Percentiles rank a stretch among this genome's conserved stretches.
These are phyloP conservation scores for Eucalyptus marginata DNA, from an alignment of 345 rosid genomes.

Conservation along the genomic window DNA sequence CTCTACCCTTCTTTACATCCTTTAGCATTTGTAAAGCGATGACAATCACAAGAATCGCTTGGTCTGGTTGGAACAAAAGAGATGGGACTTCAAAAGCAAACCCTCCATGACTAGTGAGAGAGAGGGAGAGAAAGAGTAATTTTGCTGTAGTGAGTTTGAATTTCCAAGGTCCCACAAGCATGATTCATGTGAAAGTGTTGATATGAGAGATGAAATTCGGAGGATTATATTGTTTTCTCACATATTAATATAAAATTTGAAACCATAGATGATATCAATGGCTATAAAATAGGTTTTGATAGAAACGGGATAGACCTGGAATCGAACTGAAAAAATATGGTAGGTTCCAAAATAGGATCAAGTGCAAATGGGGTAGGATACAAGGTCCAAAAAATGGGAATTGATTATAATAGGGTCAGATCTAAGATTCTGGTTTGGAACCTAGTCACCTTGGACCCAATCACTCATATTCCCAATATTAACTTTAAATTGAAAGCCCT, in stretches of 20 bases:
- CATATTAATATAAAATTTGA: too few relatives aligned
- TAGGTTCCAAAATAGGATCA: too few relatives aligned
- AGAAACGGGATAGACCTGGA: too few relatives aligned
- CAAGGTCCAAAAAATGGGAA: too few relatives aligned
- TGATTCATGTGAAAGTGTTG: not conserved
- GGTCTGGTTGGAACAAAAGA: not conserved
- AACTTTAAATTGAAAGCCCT: too few relatives aligned
- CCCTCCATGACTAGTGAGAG: not conserved
- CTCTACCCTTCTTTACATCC: not conserved
- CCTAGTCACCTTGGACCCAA: too few relatives aligned
- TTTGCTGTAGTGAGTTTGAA: not conserved
- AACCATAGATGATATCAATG: too few relatives aligned
- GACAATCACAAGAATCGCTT: not conserved
- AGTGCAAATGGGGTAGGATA: too few relatives aligned
- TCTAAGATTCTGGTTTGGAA: accelerated
- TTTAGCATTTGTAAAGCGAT: not conserved
- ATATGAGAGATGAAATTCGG: not conserved
- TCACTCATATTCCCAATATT: too few relatives aligned
- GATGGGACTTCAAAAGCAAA: not conserved
- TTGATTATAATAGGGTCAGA: accelerated
- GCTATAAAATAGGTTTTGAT: too few relatives aligned
- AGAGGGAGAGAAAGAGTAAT: not conserved
- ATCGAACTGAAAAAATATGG: too few relatives aligned
- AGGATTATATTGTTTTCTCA: too few relatives aligned
- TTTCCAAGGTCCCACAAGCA: not conserved